Conservation (phyloP, 116 monocot species). For the Zostera marina region DNA sequence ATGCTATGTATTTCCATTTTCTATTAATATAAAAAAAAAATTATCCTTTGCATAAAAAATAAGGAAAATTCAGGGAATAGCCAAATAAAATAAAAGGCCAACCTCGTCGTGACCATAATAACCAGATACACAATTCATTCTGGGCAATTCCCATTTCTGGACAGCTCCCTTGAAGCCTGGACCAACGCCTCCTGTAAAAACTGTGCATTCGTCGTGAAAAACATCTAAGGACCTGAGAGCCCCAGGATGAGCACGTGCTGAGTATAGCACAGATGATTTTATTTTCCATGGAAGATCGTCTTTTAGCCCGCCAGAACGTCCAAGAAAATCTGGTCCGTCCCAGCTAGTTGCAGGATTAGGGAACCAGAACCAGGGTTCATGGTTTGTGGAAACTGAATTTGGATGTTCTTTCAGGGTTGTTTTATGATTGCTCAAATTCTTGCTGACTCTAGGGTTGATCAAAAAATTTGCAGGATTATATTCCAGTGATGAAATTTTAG, state of each 20-base stretch:
- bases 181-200: constrained; percentile 88
- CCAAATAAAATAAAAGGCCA: constrained; percentile 16
- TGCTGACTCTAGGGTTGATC: constrained; percentile 30
- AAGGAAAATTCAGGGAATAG: neutral
- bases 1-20: no score
- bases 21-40: no score
- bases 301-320: constrained; percentile 38
- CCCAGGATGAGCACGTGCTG: constrained; percentile 86
- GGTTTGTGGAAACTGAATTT: constrained; percentile 14
- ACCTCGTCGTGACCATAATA: constrained; percentile 99
- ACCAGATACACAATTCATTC: constrained; percentile 69
- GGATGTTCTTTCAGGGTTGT: constrained; percentile 8
- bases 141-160: constrained; percentile 89
- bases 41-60: no score
- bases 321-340: constrained; percentile 50
- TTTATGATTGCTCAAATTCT: constrained; percentile 17
- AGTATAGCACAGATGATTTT: constrained; percentile 61
- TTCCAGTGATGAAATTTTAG: constrained; percentile 19
- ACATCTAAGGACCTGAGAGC: constrained; percentile 58
- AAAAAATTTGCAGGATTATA: constrained; percentile 67
- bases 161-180: constrained; percentile 90
- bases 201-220: constrained; percentile 54
- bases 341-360: constrained; percentile 36
- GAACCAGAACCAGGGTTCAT: constrained; percentile 93
- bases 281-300: constrained; percentile 87